Conservation (phyloP, 331 rosid genomes). For the Phaseolus coccineus region DNA sequence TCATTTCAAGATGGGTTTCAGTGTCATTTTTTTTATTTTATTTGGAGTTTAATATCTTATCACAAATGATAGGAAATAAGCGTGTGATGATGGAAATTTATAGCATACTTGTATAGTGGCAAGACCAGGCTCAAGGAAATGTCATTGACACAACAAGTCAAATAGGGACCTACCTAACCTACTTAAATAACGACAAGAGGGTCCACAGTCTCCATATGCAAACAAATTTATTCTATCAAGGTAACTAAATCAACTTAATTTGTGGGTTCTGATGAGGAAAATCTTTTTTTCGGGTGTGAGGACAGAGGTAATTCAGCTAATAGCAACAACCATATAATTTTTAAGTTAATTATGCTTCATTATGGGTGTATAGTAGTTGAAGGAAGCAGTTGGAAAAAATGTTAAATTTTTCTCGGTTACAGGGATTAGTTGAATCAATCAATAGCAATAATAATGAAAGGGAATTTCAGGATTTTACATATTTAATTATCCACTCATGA, state of each 20-base stretch:
- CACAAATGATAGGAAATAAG: conserved; percentile 8
- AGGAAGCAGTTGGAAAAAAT: neutral
- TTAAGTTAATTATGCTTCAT: neutral
- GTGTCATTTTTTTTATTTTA: neutral
- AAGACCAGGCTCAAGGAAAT: neutral
- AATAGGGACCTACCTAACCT: neutral
- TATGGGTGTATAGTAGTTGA: neutral
- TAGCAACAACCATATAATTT: neutral
- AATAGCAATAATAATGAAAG: neutral
- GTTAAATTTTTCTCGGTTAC: neutral
- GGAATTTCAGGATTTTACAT: neutral
- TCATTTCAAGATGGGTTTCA: conserved; percentile 34
- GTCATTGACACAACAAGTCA: neutral
- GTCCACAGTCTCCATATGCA: neutral
- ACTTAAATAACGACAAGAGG: conserved; percentile 7
- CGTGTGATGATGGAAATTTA: neutral
- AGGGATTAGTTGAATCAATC: conserved; percentile 7
- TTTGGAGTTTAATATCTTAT: conserved; percentile 13
- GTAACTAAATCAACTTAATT: neutral
- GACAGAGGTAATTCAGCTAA: neutral
- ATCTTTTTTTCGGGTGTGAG: too few relatives aligned
- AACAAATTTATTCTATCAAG: neutral
- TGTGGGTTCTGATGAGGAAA: neutral
- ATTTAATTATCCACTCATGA: neutral
- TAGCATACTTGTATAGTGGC: neutral